A percentile compares a stretch with the other conserved stretches of the same genome.
These are phyloP conservation scores for Parafenestella ontariensis DNA, from an alignment of 2,329 filamentous ascomycete species.

Conservation along the genomic window DNA sequence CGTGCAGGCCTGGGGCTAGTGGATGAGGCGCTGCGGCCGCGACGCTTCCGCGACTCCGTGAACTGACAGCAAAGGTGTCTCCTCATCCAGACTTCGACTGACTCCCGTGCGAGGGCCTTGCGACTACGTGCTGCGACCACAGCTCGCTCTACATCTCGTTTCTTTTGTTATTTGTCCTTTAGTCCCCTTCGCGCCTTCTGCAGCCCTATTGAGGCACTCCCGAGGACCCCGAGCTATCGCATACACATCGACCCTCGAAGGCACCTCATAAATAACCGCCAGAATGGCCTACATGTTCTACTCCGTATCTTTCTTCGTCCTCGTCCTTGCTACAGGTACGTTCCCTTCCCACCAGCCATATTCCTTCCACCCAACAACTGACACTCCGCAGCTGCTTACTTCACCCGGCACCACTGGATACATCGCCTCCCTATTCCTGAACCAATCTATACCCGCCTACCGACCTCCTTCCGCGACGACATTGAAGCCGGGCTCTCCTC, in stretches of 20 bases:
- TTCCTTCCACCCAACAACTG: slow-evolving; percentile 16
- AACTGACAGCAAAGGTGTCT: slow-evolving; percentile 5
- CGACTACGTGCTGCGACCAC: slow-evolving; percentile 10
- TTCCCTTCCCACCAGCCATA: slow-evolving; percentile 4
- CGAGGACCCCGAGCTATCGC: slow-evolving; percentile 22
- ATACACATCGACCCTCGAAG: slow-evolving; percentile 4
- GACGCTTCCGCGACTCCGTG: slow-evolving; percentile 16
- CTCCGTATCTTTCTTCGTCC: slow-evolving; percentile 72
- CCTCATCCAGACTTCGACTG: slow-evolving; percentile 4
- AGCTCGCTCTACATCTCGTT: slow-evolving; percentile 8
- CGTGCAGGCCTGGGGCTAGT: slow-evolving; percentile 14
- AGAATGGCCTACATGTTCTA: slow-evolving; percentile 84
- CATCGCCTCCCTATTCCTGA: slow-evolving; percentile 68
- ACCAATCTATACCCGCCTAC: slow-evolving; percentile 79
- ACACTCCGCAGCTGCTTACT: slow-evolving; percentile 68
- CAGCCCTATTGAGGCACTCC: slow-evolving; percentile 16
- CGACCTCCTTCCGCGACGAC: slow-evolving; percentile 79
- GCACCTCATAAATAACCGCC: slow-evolving; percentile 20
- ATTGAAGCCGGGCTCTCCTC: slow-evolving; percentile 87
- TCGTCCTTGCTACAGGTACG: slow-evolving; percentile 74
- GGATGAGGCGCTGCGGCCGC: slow-evolving; percentile 19
- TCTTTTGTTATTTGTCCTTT: slow-evolving; percentile 15
- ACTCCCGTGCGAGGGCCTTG: slow-evolving; percentile 3
- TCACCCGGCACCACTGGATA: slow-evolving; percentile 81
- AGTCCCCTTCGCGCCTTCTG: slow-evolving; percentile 9